phyloP scores from a whole-genome alignment of 768 basidiomycete species.

The Hydnomerulius pinastri region DNA sequence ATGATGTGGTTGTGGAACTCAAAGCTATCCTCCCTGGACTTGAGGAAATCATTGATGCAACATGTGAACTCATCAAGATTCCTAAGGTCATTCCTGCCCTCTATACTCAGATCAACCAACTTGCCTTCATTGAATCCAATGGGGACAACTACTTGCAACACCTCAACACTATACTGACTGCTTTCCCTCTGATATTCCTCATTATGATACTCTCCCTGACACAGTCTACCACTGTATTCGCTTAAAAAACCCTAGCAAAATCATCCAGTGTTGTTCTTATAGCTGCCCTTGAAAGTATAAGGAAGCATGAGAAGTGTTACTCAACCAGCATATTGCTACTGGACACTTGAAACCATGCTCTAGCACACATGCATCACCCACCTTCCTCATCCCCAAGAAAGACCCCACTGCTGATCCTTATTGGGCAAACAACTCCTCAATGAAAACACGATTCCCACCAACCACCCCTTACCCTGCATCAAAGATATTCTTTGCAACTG shows the following conservation, averaged over 20 bases:
- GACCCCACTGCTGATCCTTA: slow-evolving; percentile 7
- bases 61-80: background rate
- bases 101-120: no score
- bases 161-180: slow-evolving; percentile 4
- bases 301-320: slow-evolving; percentile 29
- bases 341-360: slow-evolving; percentile 30
- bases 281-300: slow-evolving; percentile 23
- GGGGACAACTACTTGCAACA: background rate
- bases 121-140: background rate
- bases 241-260: slow-evolving; percentile 13
- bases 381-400: slow-evolving; percentile 30
- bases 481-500: slow-evolving; percentile 10
- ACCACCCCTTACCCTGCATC: slow-evolving; percentile 24
- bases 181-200: slow-evolving; percentile 24
- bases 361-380: slow-evolving; percentile 29
- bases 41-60: background rate
- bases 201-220: slow-evolving; percentile 11
- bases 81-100: background rate
- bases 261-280: slow-evolving; percentile 10
- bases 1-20: background rate
- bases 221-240: slow-evolving; percentile 16
- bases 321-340: slow-evolving; percentile 34
- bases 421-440: slow-evolving; percentile 28
- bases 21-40: background rate
- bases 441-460: slow-evolving; percentile 21